Percentiles rank a stretch among this genome's conserved stretches.
phyloP scores from a whole-genome alignment of 2,329 filamentous ascomycete genomes.

The Aspergillus proliferans region DNA sequence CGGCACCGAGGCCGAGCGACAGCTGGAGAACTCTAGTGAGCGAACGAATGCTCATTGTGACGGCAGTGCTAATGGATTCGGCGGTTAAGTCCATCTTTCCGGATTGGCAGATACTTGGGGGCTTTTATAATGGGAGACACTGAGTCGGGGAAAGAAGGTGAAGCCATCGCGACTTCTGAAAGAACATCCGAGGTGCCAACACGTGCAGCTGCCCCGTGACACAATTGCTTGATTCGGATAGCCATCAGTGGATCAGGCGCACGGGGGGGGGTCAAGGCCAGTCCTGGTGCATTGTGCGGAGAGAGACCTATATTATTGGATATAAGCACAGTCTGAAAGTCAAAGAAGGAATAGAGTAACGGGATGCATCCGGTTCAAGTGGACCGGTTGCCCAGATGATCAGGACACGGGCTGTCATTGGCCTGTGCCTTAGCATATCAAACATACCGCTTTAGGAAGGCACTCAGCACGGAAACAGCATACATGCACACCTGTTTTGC shows the following conservation, averaged over 20 bases:
- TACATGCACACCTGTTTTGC: too few relatives aligned
- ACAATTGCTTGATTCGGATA: not conserved
- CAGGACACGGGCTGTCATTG: not conserved
- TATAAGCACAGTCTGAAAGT: too few relatives aligned
- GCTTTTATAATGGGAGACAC: not conserved
- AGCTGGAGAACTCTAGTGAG: not conserved
- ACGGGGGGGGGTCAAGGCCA: not conserved
- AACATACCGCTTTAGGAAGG: not conserved
- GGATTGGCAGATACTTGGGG: not conserved
- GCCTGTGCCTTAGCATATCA: not conserved
- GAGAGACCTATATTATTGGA: not conserved
- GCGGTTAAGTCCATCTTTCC: not conserved
- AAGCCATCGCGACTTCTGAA: too few relatives aligned
- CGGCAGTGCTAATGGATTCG: not conserved
- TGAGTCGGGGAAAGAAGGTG: too few relatives aligned
- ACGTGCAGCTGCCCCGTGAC: not conserved
- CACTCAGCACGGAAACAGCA: too few relatives aligned
- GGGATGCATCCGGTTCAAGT: not conserved
- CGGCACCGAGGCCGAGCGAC: constrained; percentile 8
- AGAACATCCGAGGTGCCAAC: not conserved
- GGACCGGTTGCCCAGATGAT: not conserved
- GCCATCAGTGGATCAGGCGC: not conserved
- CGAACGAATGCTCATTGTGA: not conserved
- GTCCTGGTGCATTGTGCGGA: not conserved
- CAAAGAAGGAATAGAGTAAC: not conserved